These are phyloP conservation scores for Dryas alaskensis DNA, from an alignment of 306 rosid species.

Conservation along the genomic window DNA sequence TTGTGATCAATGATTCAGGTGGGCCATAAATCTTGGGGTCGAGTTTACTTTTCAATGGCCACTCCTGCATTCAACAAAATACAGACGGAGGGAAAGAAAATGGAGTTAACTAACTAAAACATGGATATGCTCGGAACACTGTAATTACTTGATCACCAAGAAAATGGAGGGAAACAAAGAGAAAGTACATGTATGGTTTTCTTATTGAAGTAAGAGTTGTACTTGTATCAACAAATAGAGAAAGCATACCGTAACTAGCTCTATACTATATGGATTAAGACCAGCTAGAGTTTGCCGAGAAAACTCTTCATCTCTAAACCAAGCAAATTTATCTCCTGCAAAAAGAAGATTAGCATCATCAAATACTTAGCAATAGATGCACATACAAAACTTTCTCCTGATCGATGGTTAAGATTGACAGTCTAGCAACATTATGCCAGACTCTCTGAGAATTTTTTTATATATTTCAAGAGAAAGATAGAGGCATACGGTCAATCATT, in stretches of 20 bases:
- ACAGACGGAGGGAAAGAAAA: too few relatives aligned
- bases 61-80: conserved; percentile 24
- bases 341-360: not conserved
- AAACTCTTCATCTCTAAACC: conserved; percentile 49
- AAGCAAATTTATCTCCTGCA: conserved; percentile 43
- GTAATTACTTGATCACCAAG: not conserved
- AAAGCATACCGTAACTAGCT: conserved; percentile 33
- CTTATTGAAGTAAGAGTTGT: not conserved
- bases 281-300: conserved; percentile 51
- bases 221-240: not conserved
- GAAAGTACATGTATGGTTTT: not conserved
- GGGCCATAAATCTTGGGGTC: conserved; percentile 41
- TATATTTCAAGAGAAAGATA: not conserved
- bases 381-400: too few relatives aligned
- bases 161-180: not conserved
- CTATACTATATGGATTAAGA: conserved; percentile 37
- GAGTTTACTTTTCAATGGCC: conserved; percentile 45
- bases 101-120: not conserved
- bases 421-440: too few relatives aligned
- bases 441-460: too few relatives aligned
- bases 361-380: too few relatives aligned
- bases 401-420: too few relatives aligned
- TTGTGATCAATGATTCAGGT: conserved; percentile 37
- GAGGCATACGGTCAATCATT: conserved; percentile 27
- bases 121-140: not conserved